Evolutionary conservation across 441 rosid genomes (phyloP).

Genomic region (Croton setiger): DNA sequence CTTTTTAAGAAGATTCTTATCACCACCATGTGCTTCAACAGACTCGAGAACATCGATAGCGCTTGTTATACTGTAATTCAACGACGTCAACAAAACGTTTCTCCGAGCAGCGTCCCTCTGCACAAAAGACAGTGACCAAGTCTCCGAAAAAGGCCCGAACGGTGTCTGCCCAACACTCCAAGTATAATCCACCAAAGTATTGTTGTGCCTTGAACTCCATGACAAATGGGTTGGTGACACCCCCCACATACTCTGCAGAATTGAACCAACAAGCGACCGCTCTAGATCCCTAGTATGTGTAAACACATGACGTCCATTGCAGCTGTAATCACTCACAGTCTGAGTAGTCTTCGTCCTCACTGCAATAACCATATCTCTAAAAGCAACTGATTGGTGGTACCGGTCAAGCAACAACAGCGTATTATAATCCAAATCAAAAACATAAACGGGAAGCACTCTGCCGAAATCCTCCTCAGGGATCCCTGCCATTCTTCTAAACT

Average conservation of each 20-base stretch:
- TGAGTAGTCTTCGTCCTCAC: conserved; percentile 82
- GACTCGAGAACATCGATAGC: conserved; percentile 75
- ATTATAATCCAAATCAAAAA: conserved; percentile 79
- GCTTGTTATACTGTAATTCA: conserved; percentile 76
- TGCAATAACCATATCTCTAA: conserved; percentile 88
- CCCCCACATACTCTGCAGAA: conserved; percentile 99
- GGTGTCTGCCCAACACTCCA: conserved; percentile 98
- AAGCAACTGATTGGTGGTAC: conserved; percentile 84
- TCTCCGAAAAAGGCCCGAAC: conserved; percentile 91
- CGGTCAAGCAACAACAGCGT: conserved; percentile 71
- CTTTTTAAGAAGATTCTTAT: conserved; percentile 59
- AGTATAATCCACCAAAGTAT: conserved; percentile 80
- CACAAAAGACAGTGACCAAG: conserved; percentile 66
- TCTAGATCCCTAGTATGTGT: conserved; percentile 73
- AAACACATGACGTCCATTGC: conserved; percentile 88
- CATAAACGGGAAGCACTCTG: conserved; percentile 83
- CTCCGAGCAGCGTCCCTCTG: conserved; percentile 94
- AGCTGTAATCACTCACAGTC: conserved; percentile 88
- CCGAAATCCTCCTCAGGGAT: conserved; percentile 70
- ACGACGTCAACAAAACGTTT: conserved; percentile 61
- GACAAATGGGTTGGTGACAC: conserved; percentile 82
- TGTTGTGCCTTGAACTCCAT: conserved; percentile 84
- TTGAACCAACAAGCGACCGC: conserved; percentile 81
- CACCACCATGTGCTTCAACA: conserved; percentile 75
- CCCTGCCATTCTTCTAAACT: conserved; percentile 68